These are phyloP conservation scores for Sugiyamaella americana DNA, from an alignment of 805 yeast species.

Conservation along the genomic window DNA sequence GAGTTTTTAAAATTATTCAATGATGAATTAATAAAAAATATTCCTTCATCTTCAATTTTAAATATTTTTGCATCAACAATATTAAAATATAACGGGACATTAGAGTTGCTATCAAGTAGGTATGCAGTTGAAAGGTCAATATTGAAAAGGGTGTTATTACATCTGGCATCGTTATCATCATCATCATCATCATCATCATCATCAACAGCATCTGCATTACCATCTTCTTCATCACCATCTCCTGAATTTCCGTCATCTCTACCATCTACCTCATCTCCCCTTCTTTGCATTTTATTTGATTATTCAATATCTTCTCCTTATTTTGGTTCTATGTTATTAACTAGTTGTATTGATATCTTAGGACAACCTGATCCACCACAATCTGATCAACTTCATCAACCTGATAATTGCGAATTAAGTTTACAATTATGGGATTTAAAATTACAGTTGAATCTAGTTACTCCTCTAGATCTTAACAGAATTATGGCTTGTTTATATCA, in stretches of 20 bases:
- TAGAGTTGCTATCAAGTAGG: constrained; percentile 3
- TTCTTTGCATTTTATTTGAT: background rate
- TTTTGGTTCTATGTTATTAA: constrained; percentile 10
- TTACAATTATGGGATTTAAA: background rate
- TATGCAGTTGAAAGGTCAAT: constrained; percentile 4
- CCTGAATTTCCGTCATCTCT: background rate
- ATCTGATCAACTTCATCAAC: too few relatives aligned
- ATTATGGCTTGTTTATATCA: constrained; percentile 22
- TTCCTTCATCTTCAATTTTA: background rate
- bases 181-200: background rate
- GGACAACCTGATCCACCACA: constrained; percentile 1
- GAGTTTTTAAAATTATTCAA: background rate
- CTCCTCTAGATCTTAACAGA: constrained; percentile 21
- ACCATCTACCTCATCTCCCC: background rate
- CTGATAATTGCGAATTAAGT: too few relatives aligned
- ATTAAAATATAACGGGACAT: background rate
- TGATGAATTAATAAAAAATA: background rate
- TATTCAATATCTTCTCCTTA: background rate
- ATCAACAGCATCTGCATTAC: background rate
- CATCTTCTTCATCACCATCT: background rate
- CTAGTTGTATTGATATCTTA: constrained; percentile 12
- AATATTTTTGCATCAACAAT: constrained; percentile 1
- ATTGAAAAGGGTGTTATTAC: background rate
- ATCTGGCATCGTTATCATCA: background rate
- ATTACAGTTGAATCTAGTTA: background rate